Evolutionary conservation across 106 monocot species (phyloP).

Genomic region (Narthecium ossifragum): DNA sequence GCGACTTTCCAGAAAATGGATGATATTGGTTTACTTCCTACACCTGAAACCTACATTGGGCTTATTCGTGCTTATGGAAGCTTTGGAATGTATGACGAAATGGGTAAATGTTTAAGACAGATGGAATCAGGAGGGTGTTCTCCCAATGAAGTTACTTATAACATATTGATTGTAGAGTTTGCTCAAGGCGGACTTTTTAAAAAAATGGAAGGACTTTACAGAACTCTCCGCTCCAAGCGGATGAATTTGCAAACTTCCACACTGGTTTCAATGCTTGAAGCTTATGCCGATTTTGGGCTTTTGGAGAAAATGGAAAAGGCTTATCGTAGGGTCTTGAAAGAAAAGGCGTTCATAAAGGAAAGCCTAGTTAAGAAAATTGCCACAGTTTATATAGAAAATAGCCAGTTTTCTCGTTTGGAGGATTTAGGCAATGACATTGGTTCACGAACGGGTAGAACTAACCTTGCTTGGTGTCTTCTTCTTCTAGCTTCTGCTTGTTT

Average conservation of each 20-base stretch:
- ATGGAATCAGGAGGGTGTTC: slow-evolving; percentile 53
- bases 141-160: slow-evolving; percentile 66
- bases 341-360: slow-evolving; percentile 43
- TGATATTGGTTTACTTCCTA: slow-evolving; percentile 28
- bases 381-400: slow-evolving; percentile 48
- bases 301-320: slow-evolving; percentile 56
- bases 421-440: slow-evolving; percentile 56
- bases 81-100: slow-evolving; percentile 54
- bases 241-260: slow-evolving; percentile 58
- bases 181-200: slow-evolving; percentile 44
- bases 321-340: slow-evolving; percentile 30
- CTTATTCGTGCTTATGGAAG: slow-evolving; percentile 61
- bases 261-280: slow-evolving; percentile 52
- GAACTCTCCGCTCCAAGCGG: slow-evolving; percentile 43
- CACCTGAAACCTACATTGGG: slow-evolving; percentile 61
- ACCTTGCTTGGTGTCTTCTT: slow-evolving; percentile 56
- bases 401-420: slow-evolving; percentile 46
- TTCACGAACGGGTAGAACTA: slow-evolving; percentile 38
- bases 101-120: slow-evolving; percentile 56
- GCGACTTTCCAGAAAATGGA: slow-evolving; percentile 34
- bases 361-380: slow-evolving; percentile 59
- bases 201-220: slow-evolving; percentile 53
- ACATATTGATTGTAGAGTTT: slow-evolving; percentile 51
- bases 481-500: slow-evolving; percentile 55
- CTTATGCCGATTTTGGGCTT: slow-evolving; percentile 58